Conservation (phyloP, 2,329 filamentous ascomycete genomes). For the Fusarium vanettenii region DNA sequence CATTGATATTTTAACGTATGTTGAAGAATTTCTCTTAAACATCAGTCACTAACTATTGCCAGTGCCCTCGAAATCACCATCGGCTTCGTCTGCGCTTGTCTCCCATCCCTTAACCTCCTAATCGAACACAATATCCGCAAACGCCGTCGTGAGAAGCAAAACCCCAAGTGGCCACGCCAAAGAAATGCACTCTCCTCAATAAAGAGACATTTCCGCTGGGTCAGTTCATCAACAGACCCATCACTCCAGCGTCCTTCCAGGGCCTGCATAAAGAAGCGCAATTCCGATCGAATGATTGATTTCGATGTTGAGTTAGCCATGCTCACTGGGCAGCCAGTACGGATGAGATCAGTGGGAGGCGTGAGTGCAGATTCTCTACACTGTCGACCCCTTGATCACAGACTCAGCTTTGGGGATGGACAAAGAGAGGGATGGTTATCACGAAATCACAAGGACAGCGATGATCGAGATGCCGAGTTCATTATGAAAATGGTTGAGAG, state of each 20-base stretch:
- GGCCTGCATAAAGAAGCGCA: neutral
- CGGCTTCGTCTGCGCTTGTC: slow-evolving; percentile 38
- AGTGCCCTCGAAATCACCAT: slow-evolving; percentile 35
- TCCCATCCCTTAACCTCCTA: slow-evolving; percentile 33
- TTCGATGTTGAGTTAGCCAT: slow-evolving; percentile 38
- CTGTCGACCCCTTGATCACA: slow-evolving; percentile 15
- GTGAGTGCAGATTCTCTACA: slow-evolving; percentile 6
- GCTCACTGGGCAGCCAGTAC: slow-evolving; percentile 31
- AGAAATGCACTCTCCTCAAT: neutral
- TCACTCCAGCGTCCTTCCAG: slow-evolving; percentile 1
- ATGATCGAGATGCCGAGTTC: slow-evolving; percentile 18
- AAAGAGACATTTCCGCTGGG: slow-evolving; percentile 28
- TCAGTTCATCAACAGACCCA: slow-evolving; percentile 21
- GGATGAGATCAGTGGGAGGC: neutral
- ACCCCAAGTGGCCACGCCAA: neutral
- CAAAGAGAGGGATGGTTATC: slow-evolving; percentile 33
- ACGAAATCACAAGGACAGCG: neutral
- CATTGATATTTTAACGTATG: slow-evolving; percentile 35
- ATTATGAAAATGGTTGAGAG: slow-evolving; percentile 37
- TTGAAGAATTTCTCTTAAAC: neutral
- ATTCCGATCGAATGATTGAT: slow-evolving; percentile 21
- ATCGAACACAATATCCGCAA: slow-evolving; percentile 27
- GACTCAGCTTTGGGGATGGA: slow-evolving; percentile 29
- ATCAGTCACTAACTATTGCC: neutral
- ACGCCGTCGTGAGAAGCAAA: slow-evolving; percentile 9